A percentile compares a stretch with the other conserved stretches of the same genome.
These are phyloP conservation scores for Globisporangium sylvaticum DNA, from an alignment of 352 stramenopile genomes.

Conservation along the genomic window DNA sequence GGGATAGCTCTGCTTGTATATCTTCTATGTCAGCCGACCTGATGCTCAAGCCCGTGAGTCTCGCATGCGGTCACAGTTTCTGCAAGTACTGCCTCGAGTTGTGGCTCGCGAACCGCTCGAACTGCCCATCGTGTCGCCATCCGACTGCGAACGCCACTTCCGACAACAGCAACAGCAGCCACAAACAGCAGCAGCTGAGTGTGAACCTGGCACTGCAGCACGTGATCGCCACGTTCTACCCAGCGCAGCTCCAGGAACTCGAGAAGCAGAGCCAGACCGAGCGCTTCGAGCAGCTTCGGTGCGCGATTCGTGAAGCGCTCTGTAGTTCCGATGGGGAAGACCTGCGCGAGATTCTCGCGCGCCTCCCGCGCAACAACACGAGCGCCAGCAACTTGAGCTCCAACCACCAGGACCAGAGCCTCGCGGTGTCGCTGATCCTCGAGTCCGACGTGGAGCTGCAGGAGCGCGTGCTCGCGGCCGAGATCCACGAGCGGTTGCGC, in stretches of 20 bases:
- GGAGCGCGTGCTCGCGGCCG: slow-evolving; percentile 30
- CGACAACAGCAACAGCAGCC: neutral
- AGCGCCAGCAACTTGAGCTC: slow-evolving; percentile 5
- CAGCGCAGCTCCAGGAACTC: slow-evolving; percentile 24
- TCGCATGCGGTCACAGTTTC: slow-evolving; percentile 43
- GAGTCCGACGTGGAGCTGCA: slow-evolving; percentile 32
- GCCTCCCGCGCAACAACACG: slow-evolving; percentile 13
- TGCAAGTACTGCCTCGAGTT: slow-evolving; percentile 41
- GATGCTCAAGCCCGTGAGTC: slow-evolving; percentile 40
- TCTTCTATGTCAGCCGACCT: slow-evolving; percentile 25
- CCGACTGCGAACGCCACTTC: neutral
- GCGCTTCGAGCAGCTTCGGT: slow-evolving; percentile 25
- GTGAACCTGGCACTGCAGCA: slow-evolving; percentile 39
- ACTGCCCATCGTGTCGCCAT: slow-evolving; percentile 36
- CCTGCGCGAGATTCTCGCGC: slow-evolving; percentile 26
- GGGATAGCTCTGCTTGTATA: neutral
- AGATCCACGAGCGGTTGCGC: slow-evolving; percentile 41
- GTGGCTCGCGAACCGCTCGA: slow-evolving; percentile 34
- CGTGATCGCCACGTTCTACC: slow-evolving; percentile 27
- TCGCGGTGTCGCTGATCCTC: slow-evolving; percentile 30
- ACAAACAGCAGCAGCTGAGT: slow-evolving; percentile 4
- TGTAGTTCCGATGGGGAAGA: slow-evolving; percentile 17
- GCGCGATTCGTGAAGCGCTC: slow-evolving; percentile 27
- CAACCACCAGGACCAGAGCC: slow-evolving; percentile 17
- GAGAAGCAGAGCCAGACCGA: slow-evolving; percentile 26